Evolutionary conservation across 805 yeast genomes (phyloP), one percentile per base, ranked within the genome.

Genomic region (Suhomyces tanzawaensis): DNA sequence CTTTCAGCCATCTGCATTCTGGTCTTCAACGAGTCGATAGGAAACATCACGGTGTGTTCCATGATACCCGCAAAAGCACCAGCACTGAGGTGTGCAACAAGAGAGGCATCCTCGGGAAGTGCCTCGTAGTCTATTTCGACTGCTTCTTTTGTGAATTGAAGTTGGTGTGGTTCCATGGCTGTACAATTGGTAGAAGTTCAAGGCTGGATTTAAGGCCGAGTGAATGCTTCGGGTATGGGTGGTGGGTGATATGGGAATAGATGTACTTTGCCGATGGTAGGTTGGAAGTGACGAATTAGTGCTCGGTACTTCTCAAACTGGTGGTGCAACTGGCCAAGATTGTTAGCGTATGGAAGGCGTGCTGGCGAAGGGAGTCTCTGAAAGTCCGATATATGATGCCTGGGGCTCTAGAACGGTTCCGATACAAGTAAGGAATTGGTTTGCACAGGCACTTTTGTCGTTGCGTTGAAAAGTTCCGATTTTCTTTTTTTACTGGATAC

Each of bases 61-160:
- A 91, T 87, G 40, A 93, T 87, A 19, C 99, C 99, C n/a, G 99
- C 98, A 65, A 89, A 86, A 0, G 97, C 98, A 8, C 99, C 99
- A 2, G 98, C 98, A 9, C 79, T 57, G 44, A 91, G 72, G 57
- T 90, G 95, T 3, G 95, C 86, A 4, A 79, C 57, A 38, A 93
- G 66, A 1, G 96, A 81, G 8, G 96, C 89, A 52, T 81, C 80
- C 24, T 81, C 85, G 1, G 98, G 98, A 19, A 91, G 72, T 4
- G 96, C 81, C 62, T 91, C 99, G 62, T 91, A 91, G 57, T 91
- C 99, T 25, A 82, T 72, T 55, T 82, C 88, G 26, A 62, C 49
- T n/a, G 62, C 53, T 23, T 67, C 72, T 32, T 49, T 52, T 47
- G 44, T 47, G 40, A 58, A 41, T 33, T 37, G 42, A 18, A 46